Percentiles rank a stretch among this genome's conserved stretches.
Conservation (phyloP, 495 filamentous ascomycete species). For the Lindgomyces ingoldianus region DNA sequence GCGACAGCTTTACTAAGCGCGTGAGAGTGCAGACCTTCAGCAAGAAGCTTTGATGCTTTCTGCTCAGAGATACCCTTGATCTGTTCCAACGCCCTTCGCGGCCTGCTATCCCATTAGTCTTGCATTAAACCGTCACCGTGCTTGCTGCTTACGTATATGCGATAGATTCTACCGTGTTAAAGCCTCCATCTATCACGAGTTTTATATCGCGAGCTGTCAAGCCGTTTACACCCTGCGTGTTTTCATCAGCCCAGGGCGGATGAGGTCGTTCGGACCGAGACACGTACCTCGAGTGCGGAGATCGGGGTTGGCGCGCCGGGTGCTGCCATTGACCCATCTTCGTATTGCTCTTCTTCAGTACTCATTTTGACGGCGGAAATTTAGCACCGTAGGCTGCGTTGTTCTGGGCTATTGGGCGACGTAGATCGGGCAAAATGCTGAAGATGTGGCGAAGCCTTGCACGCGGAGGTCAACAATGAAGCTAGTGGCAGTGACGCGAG, state of each 20-base stretch:
- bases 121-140: background rate
- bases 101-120: constrained; percentile 49
- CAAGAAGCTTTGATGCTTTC: constrained; percentile 90
- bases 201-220: constrained; percentile 94
- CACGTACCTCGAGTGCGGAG: constrained; percentile 74
- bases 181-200: constrained; percentile 86
- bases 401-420: background rate
- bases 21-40: constrained; percentile 63
- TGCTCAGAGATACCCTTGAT: constrained; percentile 97
- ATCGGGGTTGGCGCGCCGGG: constrained; percentile 96
- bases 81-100: constrained; percentile 79
- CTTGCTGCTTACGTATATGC: constrained; percentile 71
- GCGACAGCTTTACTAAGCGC: background rate
- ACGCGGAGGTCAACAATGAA: constrained; percentile 10
- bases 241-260: background rate
- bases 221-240: constrained; percentile 70
- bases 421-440: background rate
- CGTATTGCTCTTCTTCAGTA: constrained; percentile 60
- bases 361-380: constrained; percentile 57
- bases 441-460: background rate
- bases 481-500: background rate
- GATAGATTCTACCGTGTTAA: constrained; percentile 89
- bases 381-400: background rate
- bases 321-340: constrained; percentile 66
- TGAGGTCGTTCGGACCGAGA: background rate